Percentiles rank a stretch among this genome's conserved stretches.
phyloP scores from a whole-genome alignment of 768 basidiomycete genomes.

The Suillus sp. region DNA sequence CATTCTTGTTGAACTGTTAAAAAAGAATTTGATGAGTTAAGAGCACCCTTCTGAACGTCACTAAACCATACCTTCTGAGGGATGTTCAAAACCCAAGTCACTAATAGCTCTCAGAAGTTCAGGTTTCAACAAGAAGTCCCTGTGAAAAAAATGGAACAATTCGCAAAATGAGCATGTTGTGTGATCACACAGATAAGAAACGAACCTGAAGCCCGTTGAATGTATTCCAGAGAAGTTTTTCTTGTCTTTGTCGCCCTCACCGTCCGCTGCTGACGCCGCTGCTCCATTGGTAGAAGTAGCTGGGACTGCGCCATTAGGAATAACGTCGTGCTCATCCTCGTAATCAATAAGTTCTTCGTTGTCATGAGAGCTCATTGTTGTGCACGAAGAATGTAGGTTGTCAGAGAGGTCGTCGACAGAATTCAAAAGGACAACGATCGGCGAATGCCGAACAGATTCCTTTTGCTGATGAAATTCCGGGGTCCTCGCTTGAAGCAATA shows the following conservation, averaged over 20 bases:
- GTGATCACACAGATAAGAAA: not conserved
- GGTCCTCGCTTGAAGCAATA: not conserved
- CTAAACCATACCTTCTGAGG: constrained; percentile 82
- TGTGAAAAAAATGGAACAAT: constrained; percentile 35
- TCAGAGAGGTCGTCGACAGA: constrained; percentile 33
- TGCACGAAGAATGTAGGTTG: constrained; percentile 26
- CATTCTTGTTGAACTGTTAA: constrained; percentile 96
- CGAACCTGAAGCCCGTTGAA: constrained; percentile 96
- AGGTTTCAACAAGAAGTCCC: constrained; percentile 97
- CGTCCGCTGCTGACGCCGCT: constrained; percentile 46
- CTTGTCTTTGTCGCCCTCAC: constrained; percentile 77
- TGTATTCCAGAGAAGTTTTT: constrained; percentile 99
- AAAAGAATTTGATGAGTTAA: constrained; percentile 12
- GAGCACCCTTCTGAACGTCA: not conserved
- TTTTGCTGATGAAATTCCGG: not conserved
- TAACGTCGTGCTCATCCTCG: constrained; percentile 86
- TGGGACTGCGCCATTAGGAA: constrained; percentile 57
- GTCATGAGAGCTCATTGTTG: constrained; percentile 77
- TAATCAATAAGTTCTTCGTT: constrained; percentile 94
- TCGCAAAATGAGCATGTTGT: not conserved
- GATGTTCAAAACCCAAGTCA: constrained; percentile 99
- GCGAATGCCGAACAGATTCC: constrained; percentile 4
- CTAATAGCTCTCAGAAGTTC: constrained; percentile 96
- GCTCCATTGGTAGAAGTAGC: constrained; percentile 51
- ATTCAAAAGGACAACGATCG: not conserved